Conservation (phyloP, 345 rosid species). For the Gossypium rotundifolium region DNA sequence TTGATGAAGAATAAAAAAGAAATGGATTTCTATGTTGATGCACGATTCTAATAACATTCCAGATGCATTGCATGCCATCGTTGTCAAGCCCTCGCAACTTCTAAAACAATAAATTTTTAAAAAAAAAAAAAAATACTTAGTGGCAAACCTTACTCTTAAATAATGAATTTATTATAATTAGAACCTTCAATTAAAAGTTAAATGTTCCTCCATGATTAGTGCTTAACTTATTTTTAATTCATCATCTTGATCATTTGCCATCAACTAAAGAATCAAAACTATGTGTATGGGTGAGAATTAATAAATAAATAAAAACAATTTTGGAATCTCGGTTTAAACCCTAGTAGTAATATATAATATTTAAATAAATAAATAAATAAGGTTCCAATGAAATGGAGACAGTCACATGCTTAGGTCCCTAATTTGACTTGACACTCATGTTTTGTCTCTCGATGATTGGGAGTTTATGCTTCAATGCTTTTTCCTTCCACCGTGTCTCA, state of each 20-base stretch:
- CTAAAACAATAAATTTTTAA: too few species aligned
- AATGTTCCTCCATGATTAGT: constrained; percentile 9
- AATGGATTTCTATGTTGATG: not conserved
- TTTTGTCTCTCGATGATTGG: constrained; percentile 10
- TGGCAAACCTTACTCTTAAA: not conserved
- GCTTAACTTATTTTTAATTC: not conserved
- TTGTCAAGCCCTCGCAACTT: not conserved
- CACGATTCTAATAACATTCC: not conserved
- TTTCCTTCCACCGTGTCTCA: constrained; percentile 2
- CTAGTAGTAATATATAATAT: not conserved
- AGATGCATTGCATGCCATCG: not conserved
- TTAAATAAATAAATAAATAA: not conserved
- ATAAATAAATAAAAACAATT: not conserved
- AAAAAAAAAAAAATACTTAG: not conserved
- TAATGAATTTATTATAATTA: not conserved
- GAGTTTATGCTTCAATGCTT: constrained; percentile 1
- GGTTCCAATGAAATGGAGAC: constrained; percentile 19
- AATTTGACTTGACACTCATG: constrained; percentile 18
- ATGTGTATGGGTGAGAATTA: not conserved
- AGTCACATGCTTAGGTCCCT: constrained; percentile 3
- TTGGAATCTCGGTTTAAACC: constrained; percentile 2
- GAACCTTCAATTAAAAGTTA: constrained; percentile 1
- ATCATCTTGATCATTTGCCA: constrained; percentile 6
- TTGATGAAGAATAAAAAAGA: too few species aligned
- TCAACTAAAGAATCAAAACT: not conserved